These are phyloP conservation scores for Musa schizocarpa DNA, from an alignment of 176 grass and related monocot genomes.

Conservation along the genomic window DNA sequence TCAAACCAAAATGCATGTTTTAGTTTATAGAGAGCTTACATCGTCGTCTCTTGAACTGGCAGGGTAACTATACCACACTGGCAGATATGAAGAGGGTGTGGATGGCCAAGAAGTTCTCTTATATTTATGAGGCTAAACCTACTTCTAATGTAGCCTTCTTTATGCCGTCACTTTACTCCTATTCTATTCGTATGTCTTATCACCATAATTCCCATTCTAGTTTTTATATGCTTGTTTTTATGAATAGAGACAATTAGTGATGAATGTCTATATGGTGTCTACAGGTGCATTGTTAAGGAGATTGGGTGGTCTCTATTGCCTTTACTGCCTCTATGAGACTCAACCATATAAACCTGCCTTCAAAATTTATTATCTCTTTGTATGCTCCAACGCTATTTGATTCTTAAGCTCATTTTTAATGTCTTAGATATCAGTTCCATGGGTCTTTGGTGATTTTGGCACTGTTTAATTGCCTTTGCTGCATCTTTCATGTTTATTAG, in stretches of 20 bases:
- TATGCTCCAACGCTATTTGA: slow-evolving; percentile 24
- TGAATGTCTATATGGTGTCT: slow-evolving; percentile 39
- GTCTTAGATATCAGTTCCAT: too few species aligned
- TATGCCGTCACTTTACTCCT: slow-evolving; percentile 73
- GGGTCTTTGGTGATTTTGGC: too few species aligned
- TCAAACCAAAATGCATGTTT: background rate
- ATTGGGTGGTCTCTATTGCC: slow-evolving; percentile 82
- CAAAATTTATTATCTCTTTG: slow-evolving; percentile 80
- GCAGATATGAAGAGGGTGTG: slow-evolving; percentile 60
- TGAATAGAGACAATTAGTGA: background rate
- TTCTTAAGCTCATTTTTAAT: too few species aligned
- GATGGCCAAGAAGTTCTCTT: slow-evolving; percentile 62
- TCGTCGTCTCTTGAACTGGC: slow-evolving; percentile 5
- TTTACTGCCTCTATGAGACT: slow-evolving; percentile 59
- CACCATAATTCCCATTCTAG: background rate
- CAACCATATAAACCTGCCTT: slow-evolving; percentile 29
- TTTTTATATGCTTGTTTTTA: background rate
- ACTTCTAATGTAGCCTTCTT: slow-evolving; percentile 55
- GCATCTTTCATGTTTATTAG: too few species aligned
- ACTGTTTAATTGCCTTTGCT: too few species aligned
- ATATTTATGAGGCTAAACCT: slow-evolving; percentile 63
- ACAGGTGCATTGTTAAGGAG: slow-evolving; percentile 33
- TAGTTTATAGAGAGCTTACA: background rate
- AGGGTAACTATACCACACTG: slow-evolving; percentile 41
- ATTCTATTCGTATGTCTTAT: slow-evolving; percentile 46